These are phyloP conservation scores for Cyberlindnera maclurae DNA, from an alignment of 805 yeast genomes.

Conservation along the genomic window DNA sequence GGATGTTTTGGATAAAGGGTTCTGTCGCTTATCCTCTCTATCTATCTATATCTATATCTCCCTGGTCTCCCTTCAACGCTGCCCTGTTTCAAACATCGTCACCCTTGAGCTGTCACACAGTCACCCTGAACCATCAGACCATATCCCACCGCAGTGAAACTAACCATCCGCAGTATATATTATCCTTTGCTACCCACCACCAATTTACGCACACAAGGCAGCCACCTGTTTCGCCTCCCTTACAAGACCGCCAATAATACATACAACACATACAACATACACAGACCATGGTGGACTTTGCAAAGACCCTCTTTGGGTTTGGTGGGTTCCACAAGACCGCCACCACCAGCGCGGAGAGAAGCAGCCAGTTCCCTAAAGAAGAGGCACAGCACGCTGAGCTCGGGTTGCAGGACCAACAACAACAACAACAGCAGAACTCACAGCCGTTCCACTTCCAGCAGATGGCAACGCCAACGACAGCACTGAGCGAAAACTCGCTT, in stretches of 20 bases:
- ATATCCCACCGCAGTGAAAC: too few relatives aligned
- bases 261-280: not conserved
- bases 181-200: too few relatives aligned
- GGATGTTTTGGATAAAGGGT: too few relatives aligned
- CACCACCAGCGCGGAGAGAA: constrained; percentile 10
- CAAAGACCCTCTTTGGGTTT: constrained; percentile 32
- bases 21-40: too few relatives aligned
- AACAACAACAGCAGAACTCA: constrained; percentile 5
- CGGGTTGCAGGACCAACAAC: constrained; percentile 10
- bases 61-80: too few relatives aligned
- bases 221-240: too few relatives aligned
- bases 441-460: constrained; percentile 33
- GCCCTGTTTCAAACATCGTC: too few relatives aligned
- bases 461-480: constrained; percentile 61
- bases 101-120: too few relatives aligned
- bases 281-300: constrained; percentile 31
- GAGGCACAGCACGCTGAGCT: constrained; percentile 3
- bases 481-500: constrained; percentile 51
- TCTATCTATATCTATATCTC: too few relatives aligned
- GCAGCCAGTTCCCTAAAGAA: constrained; percentile 1
- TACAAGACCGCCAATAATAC: not conserved
- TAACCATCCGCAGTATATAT: too few relatives aligned
- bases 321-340: constrained; percentile 22
- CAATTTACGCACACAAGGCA: too few relatives aligned
- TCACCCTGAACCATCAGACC: too few relatives aligned